phyloP scores from a whole-genome alignment of 805 yeast genomes.

The Helenozyma rhizophorensis region DNA sequence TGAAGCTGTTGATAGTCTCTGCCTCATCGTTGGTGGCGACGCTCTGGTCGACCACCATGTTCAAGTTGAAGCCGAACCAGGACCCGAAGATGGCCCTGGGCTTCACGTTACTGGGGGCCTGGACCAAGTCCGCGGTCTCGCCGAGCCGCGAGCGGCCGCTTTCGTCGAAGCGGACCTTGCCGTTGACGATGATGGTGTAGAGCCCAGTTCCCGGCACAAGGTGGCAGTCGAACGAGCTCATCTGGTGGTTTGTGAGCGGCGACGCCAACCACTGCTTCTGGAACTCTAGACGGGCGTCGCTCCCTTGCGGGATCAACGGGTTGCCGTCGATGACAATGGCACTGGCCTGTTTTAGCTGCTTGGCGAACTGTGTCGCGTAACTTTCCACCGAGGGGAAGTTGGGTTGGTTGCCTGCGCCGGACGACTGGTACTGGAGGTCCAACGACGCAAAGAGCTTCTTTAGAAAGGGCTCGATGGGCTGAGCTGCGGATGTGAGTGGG shows the following conservation, averaged over 20 bases:
- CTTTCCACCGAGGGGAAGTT: slow-evolving; percentile 30
- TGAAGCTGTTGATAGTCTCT: slow-evolving; percentile 54
- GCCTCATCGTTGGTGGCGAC: slow-evolving; percentile 29
- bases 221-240: slow-evolving; percentile 65
- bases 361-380: slow-evolving; percentile 43
- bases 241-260: slow-evolving; percentile 57
- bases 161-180: slow-evolving; percentile 72
- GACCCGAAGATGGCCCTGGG: slow-evolving; percentile 59
- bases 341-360: slow-evolving; percentile 47
- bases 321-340: slow-evolving; percentile 58
- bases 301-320: slow-evolving; percentile 37
- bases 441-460: slow-evolving; percentile 31
- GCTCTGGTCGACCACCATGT: slow-evolving; percentile 55
- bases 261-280: slow-evolving; percentile 55
- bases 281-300: slow-evolving; percentile 41
- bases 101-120: slow-evolving; percentile 4
- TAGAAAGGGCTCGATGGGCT: slow-evolving; percentile 37
- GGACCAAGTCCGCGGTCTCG: slow-evolving; percentile 52
- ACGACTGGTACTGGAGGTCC: slow-evolving; percentile 30
- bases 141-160: slow-evolving; percentile 65
- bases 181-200: slow-evolving; percentile 46
- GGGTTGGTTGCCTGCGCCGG: slow-evolving; percentile 11
- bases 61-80: slow-evolving; percentile 64
- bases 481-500: slow-evolving; percentile 19
- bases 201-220: slow-evolving; percentile 61